Base-by-base conservation (phyloP, 2,329 filamentous ascomycete genomes). In the Aspergillus quadricinctus region DNA sequence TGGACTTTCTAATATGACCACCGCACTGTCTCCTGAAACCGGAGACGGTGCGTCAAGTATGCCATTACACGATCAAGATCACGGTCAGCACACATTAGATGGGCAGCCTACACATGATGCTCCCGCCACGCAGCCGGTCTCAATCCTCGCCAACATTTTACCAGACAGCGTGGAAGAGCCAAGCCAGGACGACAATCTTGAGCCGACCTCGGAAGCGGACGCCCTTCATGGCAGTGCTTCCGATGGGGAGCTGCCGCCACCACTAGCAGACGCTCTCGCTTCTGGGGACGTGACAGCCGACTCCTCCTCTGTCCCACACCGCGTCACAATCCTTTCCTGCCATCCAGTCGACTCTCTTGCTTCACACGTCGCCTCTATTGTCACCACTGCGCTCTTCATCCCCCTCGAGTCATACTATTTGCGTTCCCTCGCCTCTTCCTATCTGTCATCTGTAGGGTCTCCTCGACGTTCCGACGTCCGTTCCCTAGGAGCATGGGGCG, bases 291-390 rank as follows among this genome's bases (percentile, higher is more conserved):
- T 53, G 48, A n/a, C 55, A 27, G 19, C 45, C 19, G 58, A 48
- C 43, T 50, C 55, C 17, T 52, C 56, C 17, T 50, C 63, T 29
- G 57, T 61, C 9, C 62, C 70, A 23, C 74, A 76, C 59, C 69
- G 74, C 48, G 70, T 78, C 17, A 78, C 75, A 3, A 71, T 77
- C 17, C 72, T 78, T 27, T 77, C 75, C 3, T 71, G 71, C 8
- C 71, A 75, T 35, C 73, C 75, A 4, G 71, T 73, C 10, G 75
- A 77, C 60, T 72, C 74, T 7, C 67, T 78, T 27, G 70, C 75
- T 21, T 76, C 72, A 4, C 74, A 77, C 49, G 62, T 77, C 25
- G 70, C 75, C 7, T 67, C 70, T 5, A 59, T 76, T 37, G 61
- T 75, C 40, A 74, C 71, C 8, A 69, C 63, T 11, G 61, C 72